Evolutionary conservation across 2,329 filamentous ascomycete genomes (phyloP).

Genomic region (Microdochium trichocladiopsis): DNA sequence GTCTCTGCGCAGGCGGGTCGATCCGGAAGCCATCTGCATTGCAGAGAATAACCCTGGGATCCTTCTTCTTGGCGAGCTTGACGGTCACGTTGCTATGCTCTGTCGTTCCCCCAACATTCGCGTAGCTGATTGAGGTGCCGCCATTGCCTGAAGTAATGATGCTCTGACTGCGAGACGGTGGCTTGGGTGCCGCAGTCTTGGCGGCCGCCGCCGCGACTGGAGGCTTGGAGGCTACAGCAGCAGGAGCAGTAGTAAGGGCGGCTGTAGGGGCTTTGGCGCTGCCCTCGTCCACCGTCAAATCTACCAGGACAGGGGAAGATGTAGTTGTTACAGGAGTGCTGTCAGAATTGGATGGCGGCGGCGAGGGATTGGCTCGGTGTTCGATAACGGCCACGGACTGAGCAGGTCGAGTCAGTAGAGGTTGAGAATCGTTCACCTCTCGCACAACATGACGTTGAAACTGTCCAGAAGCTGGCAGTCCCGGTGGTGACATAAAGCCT

Average conservation of each 20-base stretch:
- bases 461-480: not conserved
- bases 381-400: constrained; percentile 10
- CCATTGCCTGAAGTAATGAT: constrained; percentile 24
- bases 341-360: constrained; percentile 4
- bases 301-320: not conserved
- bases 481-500: constrained; percentile 1
- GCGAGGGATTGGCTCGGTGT: constrained; percentile 1
- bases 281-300: not conserved
- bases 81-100: constrained; percentile 24
- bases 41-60: constrained; percentile 19
- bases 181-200: constrained; percentile 1
- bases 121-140: constrained; percentile 25
- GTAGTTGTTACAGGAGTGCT: not conserved
- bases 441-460: not conserved
- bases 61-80: constrained; percentile 22
- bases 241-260: not conserved
- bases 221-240: too few species aligned
- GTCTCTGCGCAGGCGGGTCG: constrained; percentile 21
- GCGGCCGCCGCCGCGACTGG: not conserved
- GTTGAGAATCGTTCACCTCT: not conserved
- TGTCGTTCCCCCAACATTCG: constrained; percentile 19
- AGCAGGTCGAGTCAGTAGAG: constrained; percentile 7
- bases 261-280: not conserved
- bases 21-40: constrained; percentile 21
- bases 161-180: constrained; percentile 12